These are phyloP conservation scores for Carex cristatella DNA, from an alignment of 176 grass and related monocot genomes.

Conservation along the genomic window DNA sequence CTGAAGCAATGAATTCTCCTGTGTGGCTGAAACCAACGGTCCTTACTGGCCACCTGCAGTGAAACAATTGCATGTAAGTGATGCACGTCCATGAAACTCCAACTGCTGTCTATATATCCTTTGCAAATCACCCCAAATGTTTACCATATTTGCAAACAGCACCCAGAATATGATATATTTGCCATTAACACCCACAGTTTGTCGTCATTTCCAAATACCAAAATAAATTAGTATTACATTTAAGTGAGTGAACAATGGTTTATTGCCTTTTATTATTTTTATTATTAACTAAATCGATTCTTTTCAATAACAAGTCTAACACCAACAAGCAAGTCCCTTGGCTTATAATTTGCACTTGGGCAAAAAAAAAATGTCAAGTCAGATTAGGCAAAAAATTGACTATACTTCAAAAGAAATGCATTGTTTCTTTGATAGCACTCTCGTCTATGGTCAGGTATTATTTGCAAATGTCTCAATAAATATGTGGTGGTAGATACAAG, in stretches of 20 bases:
- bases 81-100: neutral
- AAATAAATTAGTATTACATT: neutral
- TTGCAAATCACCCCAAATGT: neutral
- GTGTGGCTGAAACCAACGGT: conserved; percentile 89
- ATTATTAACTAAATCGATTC: neutral
- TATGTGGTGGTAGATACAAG: neutral
- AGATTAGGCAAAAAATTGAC: neutral
- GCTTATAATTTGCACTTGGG: neutral
- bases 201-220: neutral
- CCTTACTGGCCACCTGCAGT: conserved; percentile 90
- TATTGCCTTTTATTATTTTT: neutral
- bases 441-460: neutral
- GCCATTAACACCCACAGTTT: neutral
- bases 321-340: neutral
- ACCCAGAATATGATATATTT: conserved; percentile 1
- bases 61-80: neutral
- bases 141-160: conserved; percentile 23
- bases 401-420: neutral
- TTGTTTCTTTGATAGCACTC: neutral
- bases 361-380: neutral
- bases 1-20: conserved; percentile 90
- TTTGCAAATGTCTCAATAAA: neutral
- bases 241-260: neutral
- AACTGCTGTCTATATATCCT: neutral
- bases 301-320: neutral